Percentiles rank a stretch among this genome's conserved stretches.
Conservation (phyloP, 1,139 yeast species). For the Trichomonascaceae sp. region DNA sequence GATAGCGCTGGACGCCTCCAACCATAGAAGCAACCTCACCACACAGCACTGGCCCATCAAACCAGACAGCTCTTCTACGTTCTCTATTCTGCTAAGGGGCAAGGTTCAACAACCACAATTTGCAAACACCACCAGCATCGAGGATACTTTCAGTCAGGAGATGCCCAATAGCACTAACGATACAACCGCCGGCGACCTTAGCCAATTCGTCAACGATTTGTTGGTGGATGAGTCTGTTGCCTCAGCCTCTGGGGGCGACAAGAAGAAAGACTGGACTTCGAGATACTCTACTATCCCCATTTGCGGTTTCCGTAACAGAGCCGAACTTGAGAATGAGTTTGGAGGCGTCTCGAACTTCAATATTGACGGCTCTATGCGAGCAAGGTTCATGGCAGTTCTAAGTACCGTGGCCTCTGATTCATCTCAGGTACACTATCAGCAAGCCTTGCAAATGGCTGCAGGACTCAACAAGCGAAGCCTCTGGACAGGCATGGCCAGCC, state of each 20-base stretch:
- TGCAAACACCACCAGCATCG: not conserved
- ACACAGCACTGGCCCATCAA: slow-evolving; percentile 16
- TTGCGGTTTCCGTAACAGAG: slow-evolving; percentile 15
- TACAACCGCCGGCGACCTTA: slow-evolving; percentile 11
- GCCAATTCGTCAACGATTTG: slow-evolving; percentile 4
- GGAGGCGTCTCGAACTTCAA: slow-evolving; percentile 12
- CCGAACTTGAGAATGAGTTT: slow-evolving; percentile 6
- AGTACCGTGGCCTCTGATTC: slow-evolving; percentile 4
- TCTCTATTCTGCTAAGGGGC: slow-evolving; percentile 13
- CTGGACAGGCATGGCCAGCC: slow-evolving; percentile 39
- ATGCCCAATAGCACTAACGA: slow-evolving; percentile 10
- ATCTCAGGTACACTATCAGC: slow-evolving; percentile 15
- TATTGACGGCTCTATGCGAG: not conserved
- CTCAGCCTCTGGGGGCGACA: slow-evolving; percentile 6
- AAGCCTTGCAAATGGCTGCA: slow-evolving; percentile 17
- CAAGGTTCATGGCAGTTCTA: slow-evolving; percentile 6
- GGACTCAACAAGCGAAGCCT: slow-evolving; percentile 35
- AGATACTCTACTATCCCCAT: slow-evolving; percentile 12
- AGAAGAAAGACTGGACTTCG: slow-evolving; percentile 8
- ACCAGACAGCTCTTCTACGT: slow-evolving; percentile 18
- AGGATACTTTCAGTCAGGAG: slow-evolving; percentile 1
- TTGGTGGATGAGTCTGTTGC: slow-evolving; percentile 1
- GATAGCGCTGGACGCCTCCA: no score
- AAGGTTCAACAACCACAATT: not conserved
- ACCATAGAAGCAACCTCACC: no score